These are phyloP conservation scores for Ogataea nitratoaversa DNA, from an alignment of 805 yeast genomes.

Conservation along the genomic window DNA sequence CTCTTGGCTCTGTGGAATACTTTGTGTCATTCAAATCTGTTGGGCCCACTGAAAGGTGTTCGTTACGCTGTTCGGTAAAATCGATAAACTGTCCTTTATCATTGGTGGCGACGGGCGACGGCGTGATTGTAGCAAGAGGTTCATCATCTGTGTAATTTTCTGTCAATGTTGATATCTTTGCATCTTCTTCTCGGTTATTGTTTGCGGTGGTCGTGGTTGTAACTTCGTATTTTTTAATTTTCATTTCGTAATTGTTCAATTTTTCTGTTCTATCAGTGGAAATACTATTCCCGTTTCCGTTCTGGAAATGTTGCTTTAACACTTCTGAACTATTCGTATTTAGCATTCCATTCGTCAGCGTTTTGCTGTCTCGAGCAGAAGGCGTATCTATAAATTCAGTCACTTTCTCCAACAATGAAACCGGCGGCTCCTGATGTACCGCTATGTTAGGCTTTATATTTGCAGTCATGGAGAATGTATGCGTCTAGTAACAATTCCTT, in stretches of 20 bases:
- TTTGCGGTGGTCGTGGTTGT: constrained; percentile 1
- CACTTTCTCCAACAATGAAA: not conserved
- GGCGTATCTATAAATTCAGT: not conserved
- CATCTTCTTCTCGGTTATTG: not conserved
- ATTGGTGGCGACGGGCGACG: not conserved
- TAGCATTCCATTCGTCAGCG: no score
- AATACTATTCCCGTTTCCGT: not conserved
- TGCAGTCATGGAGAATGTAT: not conserved
- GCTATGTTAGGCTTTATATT: not conserved
- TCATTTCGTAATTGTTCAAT: constrained; percentile 12
- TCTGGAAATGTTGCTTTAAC: not conserved
- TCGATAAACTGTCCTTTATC: not conserved
- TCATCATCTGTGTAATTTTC: not conserved
- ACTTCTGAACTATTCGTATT: not conserved
- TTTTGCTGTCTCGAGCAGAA: no score
- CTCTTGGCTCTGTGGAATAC: not conserved
- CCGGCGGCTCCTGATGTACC: not conserved
- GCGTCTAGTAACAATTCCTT: not conserved
- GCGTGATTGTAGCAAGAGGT: not conserved
- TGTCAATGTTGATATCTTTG: not conserved
- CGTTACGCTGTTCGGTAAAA: not conserved
- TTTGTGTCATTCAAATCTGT: no score
- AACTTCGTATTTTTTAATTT: constrained; percentile 13
- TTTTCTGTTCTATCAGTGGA: constrained; percentile 5
- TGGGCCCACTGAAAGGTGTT: no score